phyloP scores from a whole-genome alignment of 1,139 yeast genomes.

The Magnusiomyces sp. region DNA sequence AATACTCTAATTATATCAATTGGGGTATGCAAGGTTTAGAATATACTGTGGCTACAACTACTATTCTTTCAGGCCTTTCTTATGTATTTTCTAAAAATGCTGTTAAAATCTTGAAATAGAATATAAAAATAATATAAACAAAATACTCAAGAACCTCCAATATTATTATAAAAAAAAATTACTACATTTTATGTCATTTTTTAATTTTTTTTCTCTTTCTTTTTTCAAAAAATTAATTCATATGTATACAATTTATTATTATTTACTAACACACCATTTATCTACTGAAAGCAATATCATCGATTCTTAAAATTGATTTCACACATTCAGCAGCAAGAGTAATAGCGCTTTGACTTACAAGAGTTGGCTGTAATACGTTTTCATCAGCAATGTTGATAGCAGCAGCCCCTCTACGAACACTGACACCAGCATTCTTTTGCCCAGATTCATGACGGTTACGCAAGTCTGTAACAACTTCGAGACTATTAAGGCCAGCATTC shows the following conservation, averaged over 20 bases:
- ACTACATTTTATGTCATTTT: neutral
- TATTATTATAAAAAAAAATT: no score
- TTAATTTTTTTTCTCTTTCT: neutral
- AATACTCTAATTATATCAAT: neutral
- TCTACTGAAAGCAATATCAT: slow-evolving; percentile 82
- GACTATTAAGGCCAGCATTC: slow-evolving; percentile 93
- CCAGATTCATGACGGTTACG: slow-evolving; percentile 89
- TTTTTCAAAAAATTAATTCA: neutral
- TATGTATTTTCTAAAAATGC: slow-evolving; percentile 65
- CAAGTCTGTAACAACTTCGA: slow-evolving; percentile 89
- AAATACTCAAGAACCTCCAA: no score
- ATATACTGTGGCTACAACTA: slow-evolving; percentile 64
- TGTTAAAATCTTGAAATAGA: slow-evolving; percentile 38
- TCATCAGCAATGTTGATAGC: slow-evolving; percentile 88
- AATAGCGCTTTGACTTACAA: slow-evolving; percentile 89
- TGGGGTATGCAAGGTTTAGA: slow-evolving; percentile 35
- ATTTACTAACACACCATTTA: slow-evolving; percentile 23
- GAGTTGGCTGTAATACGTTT: slow-evolving; percentile 91
- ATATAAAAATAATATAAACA: neutral
- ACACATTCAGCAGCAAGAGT: slow-evolving; percentile 94
- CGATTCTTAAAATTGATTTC: slow-evolving; percentile 89
- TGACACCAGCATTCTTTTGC: slow-evolving; percentile 89
- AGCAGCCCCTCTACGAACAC: slow-evolving; percentile 82
- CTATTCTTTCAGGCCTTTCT: slow-evolving; percentile 69
- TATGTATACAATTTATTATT: neutral